A percentile compares a stretch with the other conserved stretches of the same genome.
Evolutionary conservation across 1,284 basidiomycete genomes (phyloP).

Genomic region (Crucibulum parvulum): DNA sequence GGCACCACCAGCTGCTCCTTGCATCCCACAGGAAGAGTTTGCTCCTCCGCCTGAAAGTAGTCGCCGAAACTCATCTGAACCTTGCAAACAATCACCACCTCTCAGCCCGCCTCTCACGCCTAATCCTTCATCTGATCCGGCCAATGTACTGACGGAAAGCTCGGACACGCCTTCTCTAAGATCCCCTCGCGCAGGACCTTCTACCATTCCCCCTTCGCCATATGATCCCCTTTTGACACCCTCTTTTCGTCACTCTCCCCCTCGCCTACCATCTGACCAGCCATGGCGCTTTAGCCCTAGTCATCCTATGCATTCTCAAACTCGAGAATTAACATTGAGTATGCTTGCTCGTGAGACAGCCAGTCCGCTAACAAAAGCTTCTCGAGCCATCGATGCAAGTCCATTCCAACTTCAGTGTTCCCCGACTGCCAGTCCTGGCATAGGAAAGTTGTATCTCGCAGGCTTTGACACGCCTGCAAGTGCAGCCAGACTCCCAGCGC

Average conservation of each 20-base stretch:
- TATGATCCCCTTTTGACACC: conserved; percentile 77
- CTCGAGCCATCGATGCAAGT: conserved; percentile 26
- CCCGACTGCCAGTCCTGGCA: conserved; percentile 25
- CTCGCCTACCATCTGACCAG: conserved; percentile 71
- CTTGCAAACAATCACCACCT: conserved; percentile 21
- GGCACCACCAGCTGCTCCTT: conserved; percentile 13
- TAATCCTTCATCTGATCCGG: conserved; percentile 20
- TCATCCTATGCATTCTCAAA: conserved; percentile 68
- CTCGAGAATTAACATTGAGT: conserved; percentile 67
- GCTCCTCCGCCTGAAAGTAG: conserved; percentile 12
- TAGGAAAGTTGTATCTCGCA: neutral
- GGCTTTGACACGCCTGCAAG: conserved; percentile 44
- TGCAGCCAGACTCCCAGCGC: conserved; percentile 34
- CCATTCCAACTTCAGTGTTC: conserved; percentile 21
- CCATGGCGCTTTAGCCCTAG: conserved; percentile 81
- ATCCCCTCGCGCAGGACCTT: conserved; percentile 28
- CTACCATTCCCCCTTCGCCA: conserved; percentile 64
- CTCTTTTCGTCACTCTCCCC: conserved; percentile 76
- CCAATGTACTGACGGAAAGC: conserved; percentile 24
- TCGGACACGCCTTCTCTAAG: conserved; percentile 22
- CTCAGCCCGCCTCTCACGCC: conserved; percentile 31
- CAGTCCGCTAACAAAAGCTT: conserved; percentile 42
- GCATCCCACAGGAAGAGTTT: conserved; percentile 20
- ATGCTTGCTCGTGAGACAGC: conserved; percentile 54
- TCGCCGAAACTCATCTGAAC: neutral